phyloP scores from a whole-genome alignment of 148 eudicot genomes.

The Camellia lanceoleosa region DNA sequence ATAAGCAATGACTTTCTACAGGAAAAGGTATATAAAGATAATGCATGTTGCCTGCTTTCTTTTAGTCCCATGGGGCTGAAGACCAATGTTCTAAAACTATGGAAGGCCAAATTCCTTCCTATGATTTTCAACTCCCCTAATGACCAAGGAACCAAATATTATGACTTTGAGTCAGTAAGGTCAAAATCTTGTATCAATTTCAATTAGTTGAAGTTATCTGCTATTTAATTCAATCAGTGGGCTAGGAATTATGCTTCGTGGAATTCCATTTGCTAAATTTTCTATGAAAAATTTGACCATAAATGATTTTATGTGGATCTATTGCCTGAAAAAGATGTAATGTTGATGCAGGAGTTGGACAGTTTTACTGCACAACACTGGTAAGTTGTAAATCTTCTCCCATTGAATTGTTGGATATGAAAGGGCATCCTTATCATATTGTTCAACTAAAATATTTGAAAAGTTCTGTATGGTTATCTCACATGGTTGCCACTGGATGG shows the following conservation, averaged over 20 bases:
- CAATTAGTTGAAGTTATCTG: background rate
- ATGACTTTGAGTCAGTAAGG: background rate
- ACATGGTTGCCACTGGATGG: background rate
- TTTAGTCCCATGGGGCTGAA: background rate
- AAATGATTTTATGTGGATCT: background rate
- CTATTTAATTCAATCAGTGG: background rate
- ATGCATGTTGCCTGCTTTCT: background rate
- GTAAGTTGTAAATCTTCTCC: constrained; percentile 13
- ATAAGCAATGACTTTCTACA: background rate
- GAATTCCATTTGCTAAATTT: constrained; percentile 6
- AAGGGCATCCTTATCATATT: background rate
- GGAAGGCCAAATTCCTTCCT: background rate
- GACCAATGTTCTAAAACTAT: background rate
- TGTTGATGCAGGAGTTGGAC: constrained; percentile 18
- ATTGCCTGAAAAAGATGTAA: background rate
- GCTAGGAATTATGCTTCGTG: background rate
- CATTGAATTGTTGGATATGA: background rate
- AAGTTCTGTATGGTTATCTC: background rate
- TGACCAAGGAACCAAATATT: background rate
- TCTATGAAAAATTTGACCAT: background rate
- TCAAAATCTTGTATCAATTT: background rate
- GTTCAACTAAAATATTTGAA: background rate
- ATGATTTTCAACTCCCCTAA: background rate
- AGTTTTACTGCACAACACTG: background rate
- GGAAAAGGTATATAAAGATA: constrained; percentile 14